Evolutionary conservation across 176 grass and related monocot genomes (phyloP), one percentile per base, ranked within the genome.

Genomic region (Carex kokanica): DNA sequence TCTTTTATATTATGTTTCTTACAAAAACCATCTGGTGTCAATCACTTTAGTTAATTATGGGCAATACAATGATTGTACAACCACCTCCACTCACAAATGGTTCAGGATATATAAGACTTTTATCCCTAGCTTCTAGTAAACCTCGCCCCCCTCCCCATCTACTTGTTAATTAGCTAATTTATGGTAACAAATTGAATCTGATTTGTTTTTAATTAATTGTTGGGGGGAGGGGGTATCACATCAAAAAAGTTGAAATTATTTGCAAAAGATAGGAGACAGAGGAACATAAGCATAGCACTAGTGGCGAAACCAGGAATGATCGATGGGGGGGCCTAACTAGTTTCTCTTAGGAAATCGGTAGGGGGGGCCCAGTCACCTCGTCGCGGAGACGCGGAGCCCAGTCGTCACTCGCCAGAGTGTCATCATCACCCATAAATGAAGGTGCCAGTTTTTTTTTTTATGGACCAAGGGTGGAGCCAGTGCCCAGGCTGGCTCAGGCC

Each of bases 11-110:
- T 29, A 18, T 56, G 24, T 56, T 78, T 18, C 23, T 34, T 56
- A 78, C 25, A 34, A 10, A 55, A 54, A 78, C 24, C 6, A 78
- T 78, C 73, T 10, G 13, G 49, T 54, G 38, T 9, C 25, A 23
- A 27, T 74, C 51, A 32, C 52, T 78, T 49, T 49, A 47, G 6
- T 1, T 32, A 36, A 43, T 78, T 78, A 56, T 77, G 73, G 47
- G 51, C 73, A 34, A 77, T 77, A 77, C 31, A 54, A 29, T 78
- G 25, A 56, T 5, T 15, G 32, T 14, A 78, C 51, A 56, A 56
- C 73, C 49, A 78, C 73, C 73, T 56, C 73, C 73, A 78, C 73
- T 78, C 16, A 78, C 25, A 56, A 56, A 78, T 78, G 25, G 51
- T 78, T 51, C 14, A 17, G 25, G 73, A 78, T 78, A n/a, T n/a